A percentile compares a stretch with the other conserved stretches of the same genome.
Evolutionary conservation across 306 rosid species (phyloP).

Genomic region (Sicyos baderoa): DNA sequence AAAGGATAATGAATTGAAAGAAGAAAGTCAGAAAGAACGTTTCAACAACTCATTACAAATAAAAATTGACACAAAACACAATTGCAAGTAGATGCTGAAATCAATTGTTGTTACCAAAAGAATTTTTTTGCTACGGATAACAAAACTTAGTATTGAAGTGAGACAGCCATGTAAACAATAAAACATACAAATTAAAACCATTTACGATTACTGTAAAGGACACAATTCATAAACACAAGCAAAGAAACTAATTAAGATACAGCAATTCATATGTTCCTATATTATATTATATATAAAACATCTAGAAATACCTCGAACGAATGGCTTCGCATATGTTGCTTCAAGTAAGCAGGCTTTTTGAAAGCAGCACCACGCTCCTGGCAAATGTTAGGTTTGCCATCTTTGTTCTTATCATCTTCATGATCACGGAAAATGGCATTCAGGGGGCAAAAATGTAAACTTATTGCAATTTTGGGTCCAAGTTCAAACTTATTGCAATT

Average conservation of each 20-base stretch:
- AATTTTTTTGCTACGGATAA: background rate
- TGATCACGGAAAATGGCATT: too few relatives aligned
- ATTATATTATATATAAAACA: slow-evolving; percentile 48
- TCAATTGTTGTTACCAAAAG: background rate
- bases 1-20: background rate
- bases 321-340: slow-evolving; percentile 80
- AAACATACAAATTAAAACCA: too few relatives aligned
- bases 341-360: slow-evolving; percentile 60
- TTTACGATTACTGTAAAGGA: too few relatives aligned
- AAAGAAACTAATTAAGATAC: background rate
- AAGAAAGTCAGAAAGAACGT: background rate
- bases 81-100: background rate
- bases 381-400: slow-evolving; percentile 39
- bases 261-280: slow-evolving; percentile 36
- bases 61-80: background rate
- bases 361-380: slow-evolving; percentile 59
- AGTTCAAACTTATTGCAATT: too few relatives aligned
- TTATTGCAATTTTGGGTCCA: too few relatives aligned
- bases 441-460: too few relatives aligned
- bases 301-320: slow-evolving; percentile 52
- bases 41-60: background rate
- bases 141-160: background rate
- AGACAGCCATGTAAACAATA: background rate
- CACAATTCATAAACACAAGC: background rate
- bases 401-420: slow-evolving; percentile 27